Evolutionary conservation across 257 asterid genomes (phyloP).

Genomic region (Nicotiana paniculata): DNA sequence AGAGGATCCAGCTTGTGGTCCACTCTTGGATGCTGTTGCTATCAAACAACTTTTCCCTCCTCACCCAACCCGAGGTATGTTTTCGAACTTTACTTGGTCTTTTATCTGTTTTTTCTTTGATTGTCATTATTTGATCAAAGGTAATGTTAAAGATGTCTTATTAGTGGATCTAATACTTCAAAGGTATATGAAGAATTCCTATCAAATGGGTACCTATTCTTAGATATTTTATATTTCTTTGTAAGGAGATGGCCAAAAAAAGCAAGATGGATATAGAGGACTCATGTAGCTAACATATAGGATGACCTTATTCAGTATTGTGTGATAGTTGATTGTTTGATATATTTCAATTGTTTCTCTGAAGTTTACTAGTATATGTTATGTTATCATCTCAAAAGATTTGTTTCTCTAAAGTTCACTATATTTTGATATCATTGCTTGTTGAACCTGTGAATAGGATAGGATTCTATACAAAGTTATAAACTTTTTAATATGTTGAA

Average conservation of each 20-base stretch:
- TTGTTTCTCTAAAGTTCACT: neutral
- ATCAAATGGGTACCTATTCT: neutral
- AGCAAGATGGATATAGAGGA: neutral
- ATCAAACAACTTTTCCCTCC: conserved; percentile 68
- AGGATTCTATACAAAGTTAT: neutral
- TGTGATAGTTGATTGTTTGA: neutral
- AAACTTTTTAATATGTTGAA: neutral
- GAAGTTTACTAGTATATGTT: neutral
- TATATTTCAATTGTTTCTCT: neutral
- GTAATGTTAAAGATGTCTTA: neutral
- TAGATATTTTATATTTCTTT: neutral
- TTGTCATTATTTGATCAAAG: neutral
- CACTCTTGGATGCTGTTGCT: conserved; percentile 84
- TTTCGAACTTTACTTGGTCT: neutral
- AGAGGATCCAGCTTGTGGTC: conserved; percentile 92
- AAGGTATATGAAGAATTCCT: neutral
- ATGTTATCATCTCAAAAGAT: too few relatives aligned
- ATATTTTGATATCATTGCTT: neutral
- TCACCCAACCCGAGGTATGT: conserved; percentile 42
- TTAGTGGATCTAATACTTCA: neutral
- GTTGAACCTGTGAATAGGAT: neutral
- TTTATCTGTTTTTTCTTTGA: neutral
- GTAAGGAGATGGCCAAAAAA: neutral
- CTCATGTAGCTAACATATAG: neutral
- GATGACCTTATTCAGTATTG: neutral